Evolutionary conservation across 495 filamentous ascomycete genomes (phyloP), one percentile per base, ranked within the genome.

Genomic region (Aspergillus cavernicola): DNA sequence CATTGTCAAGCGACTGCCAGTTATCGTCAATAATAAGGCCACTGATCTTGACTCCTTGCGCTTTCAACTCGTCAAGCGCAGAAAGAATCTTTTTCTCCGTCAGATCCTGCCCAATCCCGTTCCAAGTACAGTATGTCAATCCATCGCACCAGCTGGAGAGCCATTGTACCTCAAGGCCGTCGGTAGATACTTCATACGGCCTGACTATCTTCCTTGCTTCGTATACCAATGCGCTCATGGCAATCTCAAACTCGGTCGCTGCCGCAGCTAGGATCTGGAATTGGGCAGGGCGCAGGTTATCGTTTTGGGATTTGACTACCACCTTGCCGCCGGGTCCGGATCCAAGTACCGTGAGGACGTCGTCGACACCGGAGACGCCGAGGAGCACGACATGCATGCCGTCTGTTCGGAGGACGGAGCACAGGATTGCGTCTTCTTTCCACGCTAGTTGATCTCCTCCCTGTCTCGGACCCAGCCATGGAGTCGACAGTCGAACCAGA

Each of bases 1-100:
- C 57, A 70, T 77, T 81, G 51, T 87, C 75, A 28, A 96, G 74
- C 16, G 85, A 80, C 68, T 98, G 93, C 93, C 93, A 98, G 60
- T 95, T 95, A 63, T 98, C 93, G 59, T 97, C 92, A 48, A 97
- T 93, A 52, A 96, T 95, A 1, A 97, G 70, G 55, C 83, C 90
- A 3, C 83, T 82, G 35, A 97, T 76, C 10, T 84, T 81, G 58
- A 98, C 88, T 1, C 83, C 82, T 45, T 88, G 78, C 16, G 83
- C 69, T 26, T 86, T 80, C 39, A 97, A 71, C 1, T 76, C 72
- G 54, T 88, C 80, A 9, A 98, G 72, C 11, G 92, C 90, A 24
- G 80, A 65, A 19, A 90, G 62, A 19, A 98, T 82, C 59, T 88
- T 93, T 4, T 89, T 76, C 56, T 92, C 90, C 0, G 84, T 89